phyloP scores from a whole-genome alignment of 805 yeast species.

The Hanseniaspora meyeri region DNA sequence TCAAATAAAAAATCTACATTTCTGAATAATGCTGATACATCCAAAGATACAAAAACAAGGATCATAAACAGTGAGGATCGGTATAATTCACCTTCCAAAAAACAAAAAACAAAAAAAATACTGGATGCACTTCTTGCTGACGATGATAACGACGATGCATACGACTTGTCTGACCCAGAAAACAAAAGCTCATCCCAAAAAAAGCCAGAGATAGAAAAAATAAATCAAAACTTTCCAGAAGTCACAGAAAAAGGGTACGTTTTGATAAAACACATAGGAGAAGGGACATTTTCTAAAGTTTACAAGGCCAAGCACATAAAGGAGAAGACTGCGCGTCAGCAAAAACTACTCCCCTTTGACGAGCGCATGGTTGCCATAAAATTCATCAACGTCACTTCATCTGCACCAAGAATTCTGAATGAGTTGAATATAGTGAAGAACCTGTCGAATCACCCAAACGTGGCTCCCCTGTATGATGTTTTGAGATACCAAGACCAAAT shows the following conservation, averaged over 20 bases:
- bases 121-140: not conserved
- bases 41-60: constrained; percentile 3
- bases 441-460: constrained; percentile 54
- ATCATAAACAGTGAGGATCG: constrained; percentile 10
- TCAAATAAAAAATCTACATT: not conserved
- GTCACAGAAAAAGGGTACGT: constrained; percentile 28
- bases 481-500: constrained; percentile 82
- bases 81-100: constrained; percentile 13
- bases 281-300: constrained; percentile 86
- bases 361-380: constrained; percentile 64
- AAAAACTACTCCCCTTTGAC: constrained; percentile 1
- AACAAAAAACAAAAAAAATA: constrained; percentile 9
- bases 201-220: constrained; percentile 37
- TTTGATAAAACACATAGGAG: constrained; percentile 42
- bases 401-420: constrained; percentile 81
- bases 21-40: not conserved
- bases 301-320: constrained; percentile 31
- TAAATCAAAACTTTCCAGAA: constrained; percentile 43
- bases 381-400: constrained; percentile 86
- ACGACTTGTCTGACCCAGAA: constrained; percentile 25
- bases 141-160: not conserved
- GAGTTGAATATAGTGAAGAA: constrained; percentile 69
- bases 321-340: constrained; percentile 23
- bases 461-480: constrained; percentile 85
- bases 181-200: constrained; percentile 30